phyloP scores from a whole-genome alignment of 169 alveolate genomes.

The Amoebophrya sp. region DNA sequence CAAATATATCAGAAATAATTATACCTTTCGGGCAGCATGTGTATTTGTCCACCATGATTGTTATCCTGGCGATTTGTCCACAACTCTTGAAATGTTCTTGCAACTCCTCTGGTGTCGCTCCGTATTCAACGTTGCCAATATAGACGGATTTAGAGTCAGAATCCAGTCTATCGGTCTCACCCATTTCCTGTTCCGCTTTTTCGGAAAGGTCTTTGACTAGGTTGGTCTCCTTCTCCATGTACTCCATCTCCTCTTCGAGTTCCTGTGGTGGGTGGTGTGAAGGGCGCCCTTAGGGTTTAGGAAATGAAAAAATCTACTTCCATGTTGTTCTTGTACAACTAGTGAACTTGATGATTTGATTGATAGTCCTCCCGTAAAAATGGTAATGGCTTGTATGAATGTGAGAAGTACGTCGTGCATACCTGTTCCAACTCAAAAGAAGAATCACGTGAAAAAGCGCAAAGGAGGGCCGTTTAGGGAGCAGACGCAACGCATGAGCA shows the following conservation, averaged over 20 bases:
- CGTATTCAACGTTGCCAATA: constrained; percentile 69
- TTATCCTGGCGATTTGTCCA: constrained; percentile 77
- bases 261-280: neutral
- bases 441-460: too few relatives aligned
- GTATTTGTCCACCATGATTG: constrained; percentile 80
- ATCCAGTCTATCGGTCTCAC: neutral
- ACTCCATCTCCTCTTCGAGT: neutral
- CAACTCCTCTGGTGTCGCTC: constrained; percentile 78
- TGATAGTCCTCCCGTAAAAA: too few relatives aligned
- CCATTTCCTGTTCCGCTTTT: neutral
- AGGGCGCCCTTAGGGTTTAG: too few relatives aligned
- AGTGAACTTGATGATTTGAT: too few relatives aligned
- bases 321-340: too few relatives aligned
- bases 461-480: too few relatives aligned
- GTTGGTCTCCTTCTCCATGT: neutral
- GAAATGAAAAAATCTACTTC: too few relatives aligned
- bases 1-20: neutral
- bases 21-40: constrained; percentile 86
- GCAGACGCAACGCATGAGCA: too few relatives aligned
- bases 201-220: neutral
- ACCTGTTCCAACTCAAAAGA: too few relatives aligned
- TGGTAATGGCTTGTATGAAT: too few relatives aligned
- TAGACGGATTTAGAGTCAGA: neutral
- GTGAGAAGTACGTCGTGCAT: too few relatives aligned
- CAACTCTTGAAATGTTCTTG: constrained; percentile 81